Base-by-base conservation (phyloP, 2,329 filamentous ascomycete genomes). In the Helotiales sp. region DNA sequence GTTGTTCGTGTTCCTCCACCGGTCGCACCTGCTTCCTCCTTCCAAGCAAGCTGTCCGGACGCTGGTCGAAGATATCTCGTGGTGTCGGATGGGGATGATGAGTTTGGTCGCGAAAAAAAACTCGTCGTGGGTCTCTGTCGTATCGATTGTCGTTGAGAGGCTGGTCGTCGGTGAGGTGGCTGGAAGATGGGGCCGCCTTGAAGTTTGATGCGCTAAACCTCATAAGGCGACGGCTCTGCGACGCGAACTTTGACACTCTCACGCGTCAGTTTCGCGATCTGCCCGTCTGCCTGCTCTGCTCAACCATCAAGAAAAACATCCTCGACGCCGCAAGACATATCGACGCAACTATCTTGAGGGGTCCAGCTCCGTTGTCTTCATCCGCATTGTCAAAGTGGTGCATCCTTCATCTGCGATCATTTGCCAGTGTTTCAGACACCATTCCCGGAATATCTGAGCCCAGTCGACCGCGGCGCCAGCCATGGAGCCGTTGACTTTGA, bases 401-500 rank as follows among this genome's bases (percentile, higher is more conserved):
- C 46, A 13, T 19, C 46, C 27, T 48, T 48, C 46, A 48, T 30
- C 29, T 48, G 10, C 8, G 27, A 47, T n/a, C n/a, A n/a, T n/a
- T n/a, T n/a, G n/a, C n/a, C 15, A 29, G 15, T 13, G 42, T 47
- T 47, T 47, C 42, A 47, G 10, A n/a, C 3, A 10, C 22, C 22
- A 25, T 44, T 44, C 27, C 22, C 22, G 27, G 22, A 15, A 44
- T 15, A 15, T 25, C 7, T 44, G 15, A 27, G 40, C 40, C 40
- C 22, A 15, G 19, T 36, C 29, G 34, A 29, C 40, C 40, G 15
- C 42, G 12, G 9, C 9, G 22, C 27, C 40, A 24, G 50, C 31
- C 53, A 65, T 64, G 62, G 57, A 54, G 29, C 51, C 63, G 36
- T 51, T 44, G 12, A 54, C 90, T 58, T 73, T 90, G 54, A 81